Conservation (phyloP, 73 alveolate genomes). For the Blepharisma stoltei region DNA sequence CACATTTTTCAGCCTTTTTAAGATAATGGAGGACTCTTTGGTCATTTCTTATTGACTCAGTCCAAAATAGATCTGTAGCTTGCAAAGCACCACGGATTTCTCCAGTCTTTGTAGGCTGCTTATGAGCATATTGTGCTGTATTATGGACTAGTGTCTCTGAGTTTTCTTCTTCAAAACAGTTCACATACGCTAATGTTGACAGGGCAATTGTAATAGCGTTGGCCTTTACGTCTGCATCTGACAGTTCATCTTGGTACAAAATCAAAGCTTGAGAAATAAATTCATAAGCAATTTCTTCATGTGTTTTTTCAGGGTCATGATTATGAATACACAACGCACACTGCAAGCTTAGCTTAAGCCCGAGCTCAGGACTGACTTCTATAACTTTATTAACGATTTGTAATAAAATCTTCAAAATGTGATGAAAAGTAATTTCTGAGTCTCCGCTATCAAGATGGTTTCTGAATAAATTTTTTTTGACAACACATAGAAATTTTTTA, state of each 20-base stretch:
- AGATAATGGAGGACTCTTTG: constrained; percentile 78
- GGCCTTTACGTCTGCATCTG: constrained; percentile 56
- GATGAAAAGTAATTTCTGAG: not conserved
- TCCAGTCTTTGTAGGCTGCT: constrained; percentile 45
- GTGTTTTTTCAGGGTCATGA: constrained; percentile 12
- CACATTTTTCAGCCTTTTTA: constrained; percentile 80
- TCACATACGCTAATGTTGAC: constrained; percentile 38
- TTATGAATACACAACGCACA: not conserved
- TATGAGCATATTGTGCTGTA: constrained; percentile 53
- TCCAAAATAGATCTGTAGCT: constrained; percentile 7
- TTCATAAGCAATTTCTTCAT: constrained; percentile 67
- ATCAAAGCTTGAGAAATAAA: constrained; percentile 49
- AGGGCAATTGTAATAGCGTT: constrained; percentile 52
- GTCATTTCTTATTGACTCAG: not conserved
- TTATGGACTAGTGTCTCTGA: constrained; percentile 52
- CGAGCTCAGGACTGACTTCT: not conserved
- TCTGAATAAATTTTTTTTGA: too few relatives aligned
- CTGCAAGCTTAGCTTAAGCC: constrained; percentile 4
- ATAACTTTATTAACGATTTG: not conserved
- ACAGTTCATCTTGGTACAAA: constrained; percentile 59
- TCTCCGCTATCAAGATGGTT: not conserved
- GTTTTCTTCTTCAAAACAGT: constrained; percentile 55
- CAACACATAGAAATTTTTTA: too few relatives aligned
- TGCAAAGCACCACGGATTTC: not conserved
- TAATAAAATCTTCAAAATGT: not conserved